Percentiles rank a stretch among this genome's conserved stretches.
Conservation (phyloP, 1,284 basidiomycete species). For the Ganoderma lucidum region DNA sequence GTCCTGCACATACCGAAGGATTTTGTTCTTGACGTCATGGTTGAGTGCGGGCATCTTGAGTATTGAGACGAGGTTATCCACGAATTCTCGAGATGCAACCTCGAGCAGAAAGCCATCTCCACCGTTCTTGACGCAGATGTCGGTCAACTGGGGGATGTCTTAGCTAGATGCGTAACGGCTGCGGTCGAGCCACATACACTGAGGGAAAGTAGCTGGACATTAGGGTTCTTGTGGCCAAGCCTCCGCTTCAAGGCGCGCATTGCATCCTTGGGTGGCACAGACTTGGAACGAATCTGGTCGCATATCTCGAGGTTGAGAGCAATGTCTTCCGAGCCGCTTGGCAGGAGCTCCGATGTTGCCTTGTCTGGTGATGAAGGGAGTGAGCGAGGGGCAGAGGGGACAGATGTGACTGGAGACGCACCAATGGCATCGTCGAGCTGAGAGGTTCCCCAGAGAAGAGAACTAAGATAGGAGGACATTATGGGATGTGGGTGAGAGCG, state of each 20-base stretch:
- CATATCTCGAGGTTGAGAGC: conserved; percentile 95
- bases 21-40: conserved; percentile 85
- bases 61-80: conserved; percentile 90
- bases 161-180: conserved; percentile 12
- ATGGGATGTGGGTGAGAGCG: conserved; percentile 21
- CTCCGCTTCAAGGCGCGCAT: conserved; percentile 91
- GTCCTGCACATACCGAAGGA: conserved; percentile 85
- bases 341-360: conserved; percentile 89
- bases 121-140: conserved; percentile 97
- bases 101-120: conserved; percentile 92
- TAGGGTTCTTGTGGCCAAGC: conserved; percentile 94
- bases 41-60: conserved; percentile 79
- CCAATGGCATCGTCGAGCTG: conserved; percentile 82
- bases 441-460: conserved; percentile 79
- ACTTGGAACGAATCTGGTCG: conserved; percentile 95
- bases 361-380: conserved; percentile 64
- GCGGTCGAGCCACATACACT: conserved; percentile 62
- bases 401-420: conserved; percentile 44
- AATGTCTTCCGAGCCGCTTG: conserved; percentile 87
- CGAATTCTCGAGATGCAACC: conserved; percentile 89
- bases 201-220: conserved; percentile 90
- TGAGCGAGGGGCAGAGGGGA: conserved; percentile 10
- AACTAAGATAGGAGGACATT: conserved; percentile 56
- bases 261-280: conserved; percentile 85
- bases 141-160: conserved; percentile 71